Conservation (phyloP, 1,284 basidiomycete species). For the Rhodotorula glutinis region DNA sequence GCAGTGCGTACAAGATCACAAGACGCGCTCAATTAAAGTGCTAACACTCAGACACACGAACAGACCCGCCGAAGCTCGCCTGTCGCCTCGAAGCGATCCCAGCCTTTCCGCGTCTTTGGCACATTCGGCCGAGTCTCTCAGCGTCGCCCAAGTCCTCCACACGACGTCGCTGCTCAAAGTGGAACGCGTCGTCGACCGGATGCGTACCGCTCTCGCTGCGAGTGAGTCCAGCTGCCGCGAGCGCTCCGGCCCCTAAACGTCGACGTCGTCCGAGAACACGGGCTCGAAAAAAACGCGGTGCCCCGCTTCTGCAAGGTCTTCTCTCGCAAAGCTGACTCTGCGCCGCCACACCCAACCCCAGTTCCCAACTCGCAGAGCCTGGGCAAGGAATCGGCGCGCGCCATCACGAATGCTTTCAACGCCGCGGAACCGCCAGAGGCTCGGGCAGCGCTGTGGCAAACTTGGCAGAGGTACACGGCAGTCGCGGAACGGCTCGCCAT, state of each 20-base stretch:
- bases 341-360: constrained; percentile 1
- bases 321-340: background rate
- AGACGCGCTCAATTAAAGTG: background rate
- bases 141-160: background rate
- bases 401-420: constrained; percentile 16
- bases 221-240: too few relatives aligned
- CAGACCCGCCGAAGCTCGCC: background rate
- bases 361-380: background rate
- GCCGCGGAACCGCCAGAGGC: background rate
- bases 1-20: background rate
- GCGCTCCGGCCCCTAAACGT: too few relatives aligned
- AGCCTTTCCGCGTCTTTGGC: background rate
- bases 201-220: background rate
- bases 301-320: background rate
- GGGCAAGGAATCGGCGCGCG: background rate
- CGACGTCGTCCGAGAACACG: too few relatives aligned
- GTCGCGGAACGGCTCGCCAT: constrained; percentile 14
- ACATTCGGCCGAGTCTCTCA: background rate
- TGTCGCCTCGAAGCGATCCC: background rate
- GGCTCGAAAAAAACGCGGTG: too few relatives aligned
- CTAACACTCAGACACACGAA: too few relatives aligned
- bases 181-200: background rate
- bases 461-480: constrained; percentile 10
- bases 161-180: background rate
- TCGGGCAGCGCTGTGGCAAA: background rate